Evolutionary conservation across 129 eudicot species (phyloP), one percentile per base, ranked within the genome.

Genomic region (Rutidosis leptorrhynchoides): DNA sequence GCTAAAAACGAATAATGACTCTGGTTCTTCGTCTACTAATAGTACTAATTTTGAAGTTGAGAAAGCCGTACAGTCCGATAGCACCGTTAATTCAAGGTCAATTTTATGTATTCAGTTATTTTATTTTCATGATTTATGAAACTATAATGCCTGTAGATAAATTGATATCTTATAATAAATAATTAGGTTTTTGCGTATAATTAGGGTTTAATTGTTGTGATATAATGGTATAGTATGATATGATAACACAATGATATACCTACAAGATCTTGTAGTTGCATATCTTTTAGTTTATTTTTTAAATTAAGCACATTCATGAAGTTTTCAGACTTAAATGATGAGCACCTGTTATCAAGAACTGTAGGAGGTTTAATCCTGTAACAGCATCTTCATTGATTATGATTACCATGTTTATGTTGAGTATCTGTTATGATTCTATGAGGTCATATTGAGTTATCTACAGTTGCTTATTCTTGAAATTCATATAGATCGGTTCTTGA

Each of bases 31-130:
- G 51, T 32, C 69, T 24, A 11, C 28, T 54, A 60, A 20, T 65
- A 64, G 14, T 70, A 75, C 30, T 55, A 59, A 53, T 49, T 65
- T 37, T 43, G 80, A 79, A 62, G 77, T 79, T 4, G 84, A 67
- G 58, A 79, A 79, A 60, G 57, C 81, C 15, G 79, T 78, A 12
- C 86, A 78, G 67, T 59, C 77, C 2, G 77, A 76, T 51, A 43
- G 51, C 69, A 57, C 62, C 19, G 65, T 75, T 16, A 77, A 77
- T 77, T 70, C 77, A 24, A 77, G 81, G 81, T 77, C 25, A n/a
- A 28, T 11, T 15, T 56, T 55, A 26, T 6, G n/a, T 20, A 33
- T 35, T 24, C 60, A 29, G n/a, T 35, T 2, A n/a, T 19, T 15
- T 33, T 17, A n/a, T n/a, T n/a, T n/a, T n/a, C n/a, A n/a, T n/a